Evolutionary conservation across 805 yeast species (phyloP), one percentile per base, ranked within the genome.

Genomic region (Yarrowia bubula): DNA sequence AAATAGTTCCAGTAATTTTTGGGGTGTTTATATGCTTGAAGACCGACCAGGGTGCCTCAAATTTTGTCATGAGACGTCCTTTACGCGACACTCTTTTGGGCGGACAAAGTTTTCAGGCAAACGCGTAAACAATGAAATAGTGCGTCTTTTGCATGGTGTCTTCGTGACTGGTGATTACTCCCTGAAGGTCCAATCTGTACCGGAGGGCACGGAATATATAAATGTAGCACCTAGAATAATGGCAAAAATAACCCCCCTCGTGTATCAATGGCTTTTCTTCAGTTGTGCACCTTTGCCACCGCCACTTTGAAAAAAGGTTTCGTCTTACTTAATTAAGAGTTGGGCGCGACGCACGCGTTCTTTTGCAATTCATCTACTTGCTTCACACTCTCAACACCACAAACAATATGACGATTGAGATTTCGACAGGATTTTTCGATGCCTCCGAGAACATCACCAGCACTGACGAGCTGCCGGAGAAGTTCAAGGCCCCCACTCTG

Each of bases 311-410:
- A n/a, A 47, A 38, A 32, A 47, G 39, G 53, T 47, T 47, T 47
- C 33, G 33, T 38, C 53, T 38, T 47, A 47, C 53, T 33, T 32
- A 47, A 47, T 47, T 47, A 47, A 47, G 53, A 32, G 51, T 46
- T 35, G n/a, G 31, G 46, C 61, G 61, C 61, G 61, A 55, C 61
- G 61, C 61, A 55, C 61, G 61, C 61, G 61, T 55, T 51, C 39
- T 39, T 53, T 22, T 53, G 17, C 60, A 11, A 18, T 18, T 18
- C 46, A 38, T 39, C 42, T 8, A 35, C 33, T 28, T 18, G 46
- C 32, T 47, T 2, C 53, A 28, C 48, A 28, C 61, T 11, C 35
- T 13, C 38, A 8, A 28, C 46, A 10, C 18, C 42, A 51, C 42
- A 53, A 8, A 8, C 41, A 42, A 10, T 0, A 55, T 55, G 61